Base-by-base conservation (phyloP, 768 basidiomycete genomes). In the Pleurotus pulmonarius region DNA sequence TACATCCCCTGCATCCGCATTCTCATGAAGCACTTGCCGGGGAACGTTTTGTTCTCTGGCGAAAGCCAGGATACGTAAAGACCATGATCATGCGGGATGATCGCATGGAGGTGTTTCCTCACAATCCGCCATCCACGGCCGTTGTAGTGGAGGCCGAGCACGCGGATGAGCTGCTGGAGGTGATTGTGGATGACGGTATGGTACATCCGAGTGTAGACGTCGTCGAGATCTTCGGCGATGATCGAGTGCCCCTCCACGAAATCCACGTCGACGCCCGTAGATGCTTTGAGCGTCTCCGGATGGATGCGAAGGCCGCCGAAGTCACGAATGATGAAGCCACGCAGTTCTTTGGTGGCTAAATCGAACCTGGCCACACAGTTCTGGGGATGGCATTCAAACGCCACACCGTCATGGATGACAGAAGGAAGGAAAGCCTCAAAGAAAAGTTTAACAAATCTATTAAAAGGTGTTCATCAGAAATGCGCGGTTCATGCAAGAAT, bases 151-250 rank as follows among this genome's bases (percentile, higher is more conserved):
- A 85, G 67, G 9, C 72, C 81, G 55, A 85, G 75, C 4, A 85
- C 76, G 2, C 83, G 77, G 55, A 83, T 79, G 43, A 83, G 75
- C 58, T 80, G 82, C 61, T 85, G 83, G 25, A 85, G 69, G 49
- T 85, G 82, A 58, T 83, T 83, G 67, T 83, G 81, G 52, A 83
- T 74, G 58, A 80, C 70, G 2, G 81, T 78, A 69, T 83, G 82
- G 60, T 83, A 83, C 75, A 81, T 79, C 52, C 79, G 73, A 38
- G 73, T 77, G 60, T 83, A 82, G 40, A 83, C 82, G 34, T 82
- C 82, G 47, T 83, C 79, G 37, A 81, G 65, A 37, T 77, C 77
- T 2, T 71, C 63, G 7, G 80, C 79, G 26, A 81, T 73, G 56
- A 83, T 79, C 22, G 78, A 76, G 63, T 80, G 78, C 3, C 78